phyloP scores from a whole-genome alignment of 2,329 filamentous ascomycete genomes.

The Pseudocercospora crystallina region DNA sequence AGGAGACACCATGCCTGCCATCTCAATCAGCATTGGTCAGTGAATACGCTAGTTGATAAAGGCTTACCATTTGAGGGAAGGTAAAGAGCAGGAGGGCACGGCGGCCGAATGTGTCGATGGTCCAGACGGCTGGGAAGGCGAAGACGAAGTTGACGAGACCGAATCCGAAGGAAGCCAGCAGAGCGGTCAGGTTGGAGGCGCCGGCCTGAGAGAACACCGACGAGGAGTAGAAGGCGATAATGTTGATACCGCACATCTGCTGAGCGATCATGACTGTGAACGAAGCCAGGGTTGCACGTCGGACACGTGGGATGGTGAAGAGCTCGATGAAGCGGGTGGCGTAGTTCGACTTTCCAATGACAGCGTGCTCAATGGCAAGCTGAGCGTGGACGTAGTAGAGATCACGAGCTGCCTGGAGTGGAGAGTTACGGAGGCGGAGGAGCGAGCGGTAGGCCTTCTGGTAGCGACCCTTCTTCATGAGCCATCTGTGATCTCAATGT shows the following conservation, averaged over 20 bases:
- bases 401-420: constrained; percentile 34
- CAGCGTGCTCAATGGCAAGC: constrained; percentile 24
- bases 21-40: no score
- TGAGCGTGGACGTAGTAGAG: constrained; percentile 31
- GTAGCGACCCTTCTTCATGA: constrained; percentile 25
- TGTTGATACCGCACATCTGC: constrained; percentile 12
- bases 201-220: constrained; percentile 36
- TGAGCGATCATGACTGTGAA: constrained; percentile 25
- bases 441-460: constrained; percentile 46
- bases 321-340: constrained; percentile 12
- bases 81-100: constrained; percentile 51
- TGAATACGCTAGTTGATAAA: no score
- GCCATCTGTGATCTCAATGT: constrained; percentile 15
- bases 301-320: constrained; percentile 27
- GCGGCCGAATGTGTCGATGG: constrained; percentile 51
- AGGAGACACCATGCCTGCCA: constrained; percentile 45
- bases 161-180: constrained; percentile 60
- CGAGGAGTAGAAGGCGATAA: constrained; percentile 36
- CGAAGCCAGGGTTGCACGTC: constrained; percentile 25
- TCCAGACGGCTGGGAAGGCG: constrained; percentile 58
- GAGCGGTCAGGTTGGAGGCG: constrained; percentile 42
- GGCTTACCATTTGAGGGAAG: constrained; percentile 49
- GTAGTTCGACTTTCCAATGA: not conserved
- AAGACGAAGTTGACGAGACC: constrained; percentile 61
- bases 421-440: constrained; percentile 32